These are phyloP conservation scores for Priceomyces haplophilus DNA, from an alignment of 805 yeast species.

Conservation along the genomic window DNA sequence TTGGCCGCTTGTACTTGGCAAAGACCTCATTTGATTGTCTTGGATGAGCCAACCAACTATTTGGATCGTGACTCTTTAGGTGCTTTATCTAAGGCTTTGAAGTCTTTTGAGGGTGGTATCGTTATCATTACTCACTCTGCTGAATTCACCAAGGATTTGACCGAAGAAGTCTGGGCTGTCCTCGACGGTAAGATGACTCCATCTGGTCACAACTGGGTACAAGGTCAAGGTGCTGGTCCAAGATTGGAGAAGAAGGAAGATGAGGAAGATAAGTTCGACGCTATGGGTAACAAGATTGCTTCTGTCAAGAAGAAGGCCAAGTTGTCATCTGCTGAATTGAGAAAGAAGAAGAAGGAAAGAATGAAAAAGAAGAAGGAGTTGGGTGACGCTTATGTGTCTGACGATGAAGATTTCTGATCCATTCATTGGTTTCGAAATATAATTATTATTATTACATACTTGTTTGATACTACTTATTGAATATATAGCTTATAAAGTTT, in stretches of 20 bases:
- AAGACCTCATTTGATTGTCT: conserved; percentile 98
- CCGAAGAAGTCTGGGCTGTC: conserved; percentile 99
- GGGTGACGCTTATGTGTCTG: conserved; percentile 97
- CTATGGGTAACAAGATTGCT: conserved; percentile 99
- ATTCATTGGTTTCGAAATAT: background rate
- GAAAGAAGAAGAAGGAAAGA: conserved; percentile 99
- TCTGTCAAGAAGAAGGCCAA: conserved; percentile 94
- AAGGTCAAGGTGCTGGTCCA: conserved; percentile 99
- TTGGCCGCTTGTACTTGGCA: conserved; percentile 99
- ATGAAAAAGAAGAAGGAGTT: conserved; percentile 99
- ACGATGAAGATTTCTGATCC: conserved; percentile 61
- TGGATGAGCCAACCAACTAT: conserved; percentile 99
- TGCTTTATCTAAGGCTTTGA: conserved; percentile 98
- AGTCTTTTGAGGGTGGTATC: conserved; percentile 99
- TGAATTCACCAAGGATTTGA: conserved; percentile 98
- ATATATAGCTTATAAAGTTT: conserved; percentile 1
- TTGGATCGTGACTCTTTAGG: conserved; percentile 99
- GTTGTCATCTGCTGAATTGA: conserved; percentile 97
- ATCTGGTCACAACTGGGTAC: conserved; percentile 99
- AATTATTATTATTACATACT: conserved; percentile 1
- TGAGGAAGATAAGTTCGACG: conserved; percentile 98
- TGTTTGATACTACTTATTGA: conserved; percentile 1
- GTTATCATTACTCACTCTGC: conserved; percentile 99
- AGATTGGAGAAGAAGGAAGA: conserved; percentile 96
- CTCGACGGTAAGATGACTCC: conserved; percentile 98